Base-by-base conservation (phyloP, 1,284 basidiomycete genomes). In the Trichosporon sp. region DNA sequence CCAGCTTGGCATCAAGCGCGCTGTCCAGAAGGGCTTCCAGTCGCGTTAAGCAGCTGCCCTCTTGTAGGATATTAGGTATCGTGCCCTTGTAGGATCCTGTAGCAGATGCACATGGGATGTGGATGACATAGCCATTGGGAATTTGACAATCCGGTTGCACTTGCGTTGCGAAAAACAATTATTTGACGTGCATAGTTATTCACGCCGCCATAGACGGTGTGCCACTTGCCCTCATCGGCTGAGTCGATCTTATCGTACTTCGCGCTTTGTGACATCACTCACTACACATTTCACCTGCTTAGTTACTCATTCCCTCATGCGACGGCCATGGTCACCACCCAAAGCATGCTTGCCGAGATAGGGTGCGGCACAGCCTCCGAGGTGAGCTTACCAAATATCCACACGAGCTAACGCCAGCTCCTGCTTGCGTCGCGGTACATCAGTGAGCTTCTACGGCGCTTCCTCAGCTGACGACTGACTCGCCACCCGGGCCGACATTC, bases 1-100 rank as follows among this genome's bases (percentile, higher is more conserved):
- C 73, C 92, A 95, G 84, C 87, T 98, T 75, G 86, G 89, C 78
- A 92, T 98, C 85, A 95, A 95, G 87, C 90, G 95, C 80, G 91
- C 94, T 70, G 88, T 97, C 83, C 94, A 97, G 88, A 98, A 98
- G 87, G 68, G 62, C 38, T 62, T 72, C 23, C 56, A 60, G 56
- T 60, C 56, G 27, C 56, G 56, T 23, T 60, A 60, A 60, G 56
- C 56, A 23, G 56, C 56, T 60, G 56, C 56, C 56, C 18, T 60
- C 56, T 60, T 60, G 56, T 60, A 60, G 56, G 56, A 60, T 60
- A 60, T 60, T 60, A 60, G 56, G 56, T 60, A 60, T 60, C 29
- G 56, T 56, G 56, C 56, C 56, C 56, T 31, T 60, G 56, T 60
- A 60, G 56, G 56, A 60, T 60, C 56, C 56, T 60, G 56, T 60